A percentile compares a stretch with the other conserved stretches of the same genome.
phyloP scores from a whole-genome alignment of 371 early-diverging fungal species.

The Mucor piriformis region DNA sequence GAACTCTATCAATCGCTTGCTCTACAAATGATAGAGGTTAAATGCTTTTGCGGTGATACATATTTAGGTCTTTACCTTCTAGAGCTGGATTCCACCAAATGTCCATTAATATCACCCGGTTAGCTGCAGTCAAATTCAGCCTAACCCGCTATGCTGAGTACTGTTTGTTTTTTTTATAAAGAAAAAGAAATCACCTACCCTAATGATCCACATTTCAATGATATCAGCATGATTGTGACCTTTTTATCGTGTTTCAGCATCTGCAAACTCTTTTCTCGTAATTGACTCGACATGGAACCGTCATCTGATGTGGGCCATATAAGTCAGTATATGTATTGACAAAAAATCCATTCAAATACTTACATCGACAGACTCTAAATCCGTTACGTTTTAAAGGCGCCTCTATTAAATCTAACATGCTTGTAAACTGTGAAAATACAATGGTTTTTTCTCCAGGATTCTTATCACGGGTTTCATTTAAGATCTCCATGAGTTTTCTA shows the following conservation, averaged over 20 bases:
- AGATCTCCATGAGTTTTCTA: slow-evolving; percentile 48
- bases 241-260: slow-evolving; percentile 57
- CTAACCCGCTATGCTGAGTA: slow-evolving; percentile 32
- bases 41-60: too few relatives aligned
- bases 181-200: slow-evolving; percentile 46
- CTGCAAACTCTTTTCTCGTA: slow-evolving; percentile 52
- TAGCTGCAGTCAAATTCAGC: slow-evolving; percentile 75
- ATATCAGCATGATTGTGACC: slow-evolving; percentile 67
- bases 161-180: background rate
- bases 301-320: slow-evolving; percentile 40
- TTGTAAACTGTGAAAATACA: slow-evolving; percentile 87
- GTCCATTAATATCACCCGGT: slow-evolving; percentile 75
- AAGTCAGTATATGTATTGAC: slow-evolving; percentile 1
- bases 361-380: slow-evolving; percentile 61
- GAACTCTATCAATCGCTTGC: slow-evolving; percentile 89
- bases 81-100: slow-evolving; percentile 91
- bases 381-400: slow-evolving; percentile 61
- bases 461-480: slow-evolving; percentile 33
- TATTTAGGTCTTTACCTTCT: slow-evolving; percentile 48
- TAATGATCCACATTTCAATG: slow-evolving; percentile 70
- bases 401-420: slow-evolving; percentile 77
- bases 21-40: too few relatives aligned
- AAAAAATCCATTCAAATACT: slow-evolving; percentile 56
- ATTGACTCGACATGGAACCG: slow-evolving; percentile 40
- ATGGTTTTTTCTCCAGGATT: slow-evolving; percentile 69